Conservation (phyloP, 495 filamentous ascomycete genomes). For the Cetradonia linearis region DNA sequence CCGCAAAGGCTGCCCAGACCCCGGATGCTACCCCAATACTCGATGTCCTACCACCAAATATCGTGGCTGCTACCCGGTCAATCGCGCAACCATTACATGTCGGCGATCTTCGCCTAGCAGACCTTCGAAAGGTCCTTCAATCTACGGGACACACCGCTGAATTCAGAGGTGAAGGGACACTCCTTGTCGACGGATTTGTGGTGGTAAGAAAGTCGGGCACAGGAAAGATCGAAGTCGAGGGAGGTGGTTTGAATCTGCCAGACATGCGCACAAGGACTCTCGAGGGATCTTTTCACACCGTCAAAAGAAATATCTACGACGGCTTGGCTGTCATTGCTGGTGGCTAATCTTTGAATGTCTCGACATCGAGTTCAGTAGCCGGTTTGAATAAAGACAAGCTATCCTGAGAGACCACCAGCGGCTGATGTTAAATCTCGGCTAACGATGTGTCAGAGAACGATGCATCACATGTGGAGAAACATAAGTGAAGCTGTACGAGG, state of each 20-base stretch:
- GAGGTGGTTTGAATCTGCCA: conserved; percentile 46
- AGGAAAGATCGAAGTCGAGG: conserved; percentile 84
- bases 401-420: neutral
- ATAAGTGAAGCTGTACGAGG: neutral
- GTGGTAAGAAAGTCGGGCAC: conserved; percentile 81
- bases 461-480: neutral
- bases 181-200: conserved; percentile 78
- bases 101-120: conserved; percentile 81
- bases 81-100: conserved; percentile 86
- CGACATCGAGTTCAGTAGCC: neutral
- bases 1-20: conserved; percentile 19
- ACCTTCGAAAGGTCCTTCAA: conserved; percentile 75
- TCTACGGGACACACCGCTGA: conserved; percentile 76
- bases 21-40: conserved; percentile 48
- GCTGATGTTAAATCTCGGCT: neutral
- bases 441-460: neutral
- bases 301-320: conserved; percentile 75
- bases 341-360: conserved; percentile 30
- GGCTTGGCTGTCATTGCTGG: conserved; percentile 71
- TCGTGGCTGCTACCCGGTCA: conserved; percentile 65
- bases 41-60: conserved; percentile 64
- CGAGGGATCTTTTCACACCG: conserved; percentile 57
- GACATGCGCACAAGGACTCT: conserved; percentile 32
- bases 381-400: neutral
- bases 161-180: conserved; percentile 84